phyloP scores from a whole-genome alignment of 495 filamentous ascomycete species.

The Podospora pseudocomata region DNA sequence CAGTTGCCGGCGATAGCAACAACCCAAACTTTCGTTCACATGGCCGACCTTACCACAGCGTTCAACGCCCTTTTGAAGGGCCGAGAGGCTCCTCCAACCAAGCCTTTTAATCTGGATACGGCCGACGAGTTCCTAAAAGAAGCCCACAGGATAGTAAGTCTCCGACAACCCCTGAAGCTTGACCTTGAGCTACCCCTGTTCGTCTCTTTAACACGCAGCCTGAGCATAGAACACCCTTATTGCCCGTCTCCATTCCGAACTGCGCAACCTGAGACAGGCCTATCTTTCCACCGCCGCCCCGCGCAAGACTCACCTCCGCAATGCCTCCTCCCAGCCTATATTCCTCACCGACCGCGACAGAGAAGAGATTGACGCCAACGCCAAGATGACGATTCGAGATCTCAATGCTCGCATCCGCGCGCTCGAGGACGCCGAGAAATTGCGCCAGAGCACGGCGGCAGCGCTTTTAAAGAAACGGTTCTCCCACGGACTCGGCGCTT shows the following conservation, averaged over 20 bases:
- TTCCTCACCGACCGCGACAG: constrained; percentile 64
- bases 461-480: constrained; percentile 67
- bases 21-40: constrained; percentile 23
- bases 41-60: constrained; percentile 68
- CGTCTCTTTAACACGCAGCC: neutral
- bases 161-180: neutral
- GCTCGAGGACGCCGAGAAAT: constrained; percentile 74
- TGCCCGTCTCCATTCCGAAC: constrained; percentile 66
- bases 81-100: constrained; percentile 46
- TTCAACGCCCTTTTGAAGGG: constrained; percentile 65
- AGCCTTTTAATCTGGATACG: constrained; percentile 44
- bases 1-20: neutral
- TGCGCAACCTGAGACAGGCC: constrained; percentile 76
- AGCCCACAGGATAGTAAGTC: constrained; percentile 82
- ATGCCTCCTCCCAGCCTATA: constrained; percentile 34
- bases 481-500: constrained; percentile 51
- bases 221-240: constrained; percentile 70
- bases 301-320: constrained; percentile 43
- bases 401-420: constrained; percentile 71
- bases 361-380: constrained; percentile 78
- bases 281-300: constrained; percentile 76
- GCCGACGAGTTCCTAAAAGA: constrained; percentile 92
- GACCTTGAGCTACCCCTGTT: neutral
- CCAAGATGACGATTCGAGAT: constrained; percentile 77
- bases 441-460: constrained; percentile 69